Conservation (phyloP, 2,329 filamentous ascomycete genomes). For the Aureobasidium musti region DNA sequence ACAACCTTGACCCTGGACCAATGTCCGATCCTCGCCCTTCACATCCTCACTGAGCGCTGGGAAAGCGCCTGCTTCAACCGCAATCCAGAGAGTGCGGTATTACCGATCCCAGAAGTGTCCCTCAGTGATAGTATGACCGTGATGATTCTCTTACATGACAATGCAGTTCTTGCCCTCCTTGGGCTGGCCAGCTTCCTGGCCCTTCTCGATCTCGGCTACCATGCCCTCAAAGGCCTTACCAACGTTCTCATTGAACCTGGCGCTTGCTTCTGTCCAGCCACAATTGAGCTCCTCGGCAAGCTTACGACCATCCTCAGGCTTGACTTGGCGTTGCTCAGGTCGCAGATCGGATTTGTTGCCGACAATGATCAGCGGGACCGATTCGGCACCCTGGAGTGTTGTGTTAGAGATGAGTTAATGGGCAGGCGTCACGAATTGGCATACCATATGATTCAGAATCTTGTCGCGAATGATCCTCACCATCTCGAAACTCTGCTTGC, state of each 20-base stretch:
- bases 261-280: conserved; percentile 92
- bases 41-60: neutral
- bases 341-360: conserved; percentile 96
- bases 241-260: conserved; percentile 92
- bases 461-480: conserved; percentile 94
- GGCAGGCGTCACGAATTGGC: conserved; percentile 38
- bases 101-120: neutral
- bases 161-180: conserved; percentile 78
- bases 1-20: neutral
- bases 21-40: neutral
- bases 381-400: conserved; percentile 72
- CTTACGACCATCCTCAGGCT: conserved; percentile 78
- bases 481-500: conserved; percentile 95
- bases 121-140: neutral
- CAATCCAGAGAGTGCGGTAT: neutral
- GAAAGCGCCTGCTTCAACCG: neutral
- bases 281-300: conserved; percentile 85
- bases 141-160: conserved; percentile 67
- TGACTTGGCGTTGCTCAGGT: conserved; percentile 90
- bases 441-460: conserved; percentile 91
- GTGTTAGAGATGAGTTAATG: conserved; percentile 6
- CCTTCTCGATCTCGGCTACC: conserved; percentile 90
- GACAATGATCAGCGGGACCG: conserved; percentile 89
- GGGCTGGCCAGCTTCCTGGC: conserved; percentile 81
- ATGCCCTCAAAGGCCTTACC: conserved; percentile 89